Base-by-base conservation (phyloP, 139 green algal genomes). In the Picochlorum costavermella region DNA sequence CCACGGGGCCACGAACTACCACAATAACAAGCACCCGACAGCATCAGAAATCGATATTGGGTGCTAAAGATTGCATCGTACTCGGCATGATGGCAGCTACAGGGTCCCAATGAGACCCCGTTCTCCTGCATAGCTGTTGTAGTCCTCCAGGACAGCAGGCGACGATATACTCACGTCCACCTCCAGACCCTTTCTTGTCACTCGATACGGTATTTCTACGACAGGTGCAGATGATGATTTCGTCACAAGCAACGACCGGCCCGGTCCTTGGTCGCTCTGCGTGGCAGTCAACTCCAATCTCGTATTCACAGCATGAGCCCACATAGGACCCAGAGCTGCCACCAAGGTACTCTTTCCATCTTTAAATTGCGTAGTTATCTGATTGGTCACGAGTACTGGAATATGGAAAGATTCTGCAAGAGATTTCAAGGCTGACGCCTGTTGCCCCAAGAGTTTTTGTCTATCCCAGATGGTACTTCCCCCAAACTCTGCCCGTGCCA, bases 271-370 rank as follows among this genome's bases (percentile, higher is more conserved):
- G 33, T 40, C 33, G 56, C 62, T 70, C 3, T 61, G 61, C 29
- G 67, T 13, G 23, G 70, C 37, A 71, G 90, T 79, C 48, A 96
- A 67, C 20, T 90, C 74, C 14, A 97, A 65, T 1, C 90, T 73
- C n/a, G 87, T 87, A 71, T 97, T 96, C 33, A 97, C 87, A 26
- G 75, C 81, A 71, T 97, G 90, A 6, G 90, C 86, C 90, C 90
- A 97, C 61, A 92, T 86, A 44, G 86, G 83, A 45, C 90, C 90
- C 16, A 97, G 72, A n/a, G 90, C 90, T 9, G 90, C 87, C 8
- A 77, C 81, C 46, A 94, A 36, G n/a, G 65, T 43, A 13, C 26
- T 50, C 14, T 57, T 61, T 49, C 56, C 48, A 67, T 64, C 60
- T 6, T 55, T 26, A 16, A 80, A 68, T 66, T 71, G 61, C 13